Evolutionary conservation across 2,329 filamentous ascomycete genomes (phyloP).

Genomic region (Coleophoma crateriformis): DNA sequence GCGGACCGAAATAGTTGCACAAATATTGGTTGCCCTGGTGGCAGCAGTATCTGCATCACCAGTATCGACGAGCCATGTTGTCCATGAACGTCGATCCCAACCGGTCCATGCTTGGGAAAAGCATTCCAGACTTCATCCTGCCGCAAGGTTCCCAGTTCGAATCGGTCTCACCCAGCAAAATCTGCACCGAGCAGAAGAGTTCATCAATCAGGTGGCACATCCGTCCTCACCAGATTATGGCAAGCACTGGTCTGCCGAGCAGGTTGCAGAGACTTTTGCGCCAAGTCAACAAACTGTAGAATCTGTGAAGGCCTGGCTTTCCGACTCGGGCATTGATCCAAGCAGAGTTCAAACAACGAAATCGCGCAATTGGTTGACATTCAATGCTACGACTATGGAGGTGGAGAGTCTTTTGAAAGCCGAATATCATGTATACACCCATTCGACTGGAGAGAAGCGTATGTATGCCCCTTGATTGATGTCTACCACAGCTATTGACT

Average conservation of each 20-base stretch:
- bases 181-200: conserved; percentile 38
- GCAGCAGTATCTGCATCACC: conserved; percentile 19
- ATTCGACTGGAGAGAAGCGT: conserved; percentile 38
- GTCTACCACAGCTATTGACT: no score
- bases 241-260: conserved; percentile 38
- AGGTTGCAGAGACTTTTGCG: conserved; percentile 38
- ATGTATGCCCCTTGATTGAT: not conserved
- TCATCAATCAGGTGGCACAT: conserved; percentile 37
- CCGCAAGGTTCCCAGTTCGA: conserved; percentile 16
- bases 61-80: conserved; percentile 15
- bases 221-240: conserved; percentile 39
- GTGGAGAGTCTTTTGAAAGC: conserved; percentile 48
- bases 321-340: conserved; percentile 40
- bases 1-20: conserved; percentile 14
- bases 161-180: conserved; percentile 41
- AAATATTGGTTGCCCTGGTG: conserved; percentile 20
- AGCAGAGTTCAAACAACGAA: conserved; percentile 41
- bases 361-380: conserved; percentile 19
- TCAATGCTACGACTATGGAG: conserved; percentile 27
- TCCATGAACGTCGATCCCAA: conserved; percentile 18
- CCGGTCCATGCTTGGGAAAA: conserved; percentile 14
- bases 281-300: conserved; percentile 37
- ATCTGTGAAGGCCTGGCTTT: conserved; percentile 48
- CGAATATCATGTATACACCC: conserved; percentile 45
- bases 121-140: conserved; percentile 14